Evolutionary conservation across 768 basidiomycete species (phyloP).

Genomic region (Mycena epipterygia): DNA sequence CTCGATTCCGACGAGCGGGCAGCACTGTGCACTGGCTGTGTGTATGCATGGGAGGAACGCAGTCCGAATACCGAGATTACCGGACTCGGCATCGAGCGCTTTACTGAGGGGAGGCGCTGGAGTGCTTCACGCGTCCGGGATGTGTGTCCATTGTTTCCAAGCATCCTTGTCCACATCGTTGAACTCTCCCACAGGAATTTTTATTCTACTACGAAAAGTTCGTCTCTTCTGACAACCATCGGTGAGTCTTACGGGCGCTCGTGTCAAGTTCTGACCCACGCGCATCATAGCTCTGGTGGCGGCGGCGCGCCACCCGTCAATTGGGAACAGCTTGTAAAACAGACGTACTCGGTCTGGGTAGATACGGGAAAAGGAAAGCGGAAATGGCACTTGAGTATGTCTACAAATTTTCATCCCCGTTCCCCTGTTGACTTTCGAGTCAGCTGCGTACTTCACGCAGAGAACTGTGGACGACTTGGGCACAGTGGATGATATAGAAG

Average conservation of each 20-base stretch:
- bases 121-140: constrained; percentile 88
- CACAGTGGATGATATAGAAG: constrained; percentile 77
- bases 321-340: constrained; percentile 83
- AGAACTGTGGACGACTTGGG: constrained; percentile 77
- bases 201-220: constrained; percentile 89
- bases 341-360: constrained; percentile 88
- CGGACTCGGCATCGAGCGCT: constrained; percentile 86
- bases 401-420: constrained; percentile 19
- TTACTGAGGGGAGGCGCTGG: constrained; percentile 89
- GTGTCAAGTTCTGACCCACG: constrained; percentile 26
- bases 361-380: constrained; percentile 72
- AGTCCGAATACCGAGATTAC: constrained; percentile 81
- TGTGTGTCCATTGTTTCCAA: constrained; percentile 54
- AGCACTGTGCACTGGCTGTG: constrained; percentile 66
- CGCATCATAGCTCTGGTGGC: constrained; percentile 47
- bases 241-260: constrained; percentile 48
- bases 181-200: constrained; percentile 69
- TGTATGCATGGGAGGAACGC: constrained; percentile 83
- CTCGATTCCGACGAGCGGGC: constrained; percentile 83
- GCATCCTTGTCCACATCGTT: constrained; percentile 13
- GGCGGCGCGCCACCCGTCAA: constrained; percentile 70
- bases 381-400: constrained; percentile 89
- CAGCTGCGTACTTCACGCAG: constrained; percentile 89
- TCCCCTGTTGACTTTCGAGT: background rate
- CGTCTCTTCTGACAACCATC: constrained; percentile 52